Evolutionary conservation across 257 asterid genomes (phyloP).

Genomic region (Solanum pinnatisectum): DNA sequence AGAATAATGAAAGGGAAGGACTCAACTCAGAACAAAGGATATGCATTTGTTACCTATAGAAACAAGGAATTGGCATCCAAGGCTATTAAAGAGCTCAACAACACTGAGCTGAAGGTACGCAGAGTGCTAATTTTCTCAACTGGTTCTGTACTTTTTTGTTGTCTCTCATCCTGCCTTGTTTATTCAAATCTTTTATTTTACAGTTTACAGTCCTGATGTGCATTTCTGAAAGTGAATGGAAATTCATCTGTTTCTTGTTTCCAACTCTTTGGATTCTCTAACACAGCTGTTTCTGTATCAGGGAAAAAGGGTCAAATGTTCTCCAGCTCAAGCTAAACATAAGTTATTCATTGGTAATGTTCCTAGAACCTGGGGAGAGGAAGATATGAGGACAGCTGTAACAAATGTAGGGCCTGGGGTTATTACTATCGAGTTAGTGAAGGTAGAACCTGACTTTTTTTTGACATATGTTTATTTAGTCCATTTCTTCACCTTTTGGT

Average conservation of each 20-base stretch:
- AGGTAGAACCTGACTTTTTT: conserved; percentile 34
- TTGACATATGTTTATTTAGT: neutral
- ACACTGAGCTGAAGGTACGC: conserved; percentile 64
- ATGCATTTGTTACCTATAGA: conserved; percentile 87
- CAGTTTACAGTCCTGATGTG: neutral
- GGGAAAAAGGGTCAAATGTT: conserved; percentile 85
- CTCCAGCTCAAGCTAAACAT: conserved; percentile 90
- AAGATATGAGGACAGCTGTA: conserved; percentile 66
- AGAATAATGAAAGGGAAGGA: conserved; percentile 95
- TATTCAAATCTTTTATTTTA: neutral
- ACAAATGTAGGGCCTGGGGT: conserved; percentile 83
- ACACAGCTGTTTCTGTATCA: conserved; percentile 13
- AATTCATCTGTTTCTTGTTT: neutral
- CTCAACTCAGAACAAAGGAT: conserved; percentile 78
- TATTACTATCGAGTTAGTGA: conserved; percentile 60
- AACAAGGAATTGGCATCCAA: conserved; percentile 78
- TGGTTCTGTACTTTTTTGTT: neutral
- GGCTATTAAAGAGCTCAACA: conserved; percentile 81
- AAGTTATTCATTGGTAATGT: conserved; percentile 84
- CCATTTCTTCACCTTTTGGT: neutral
- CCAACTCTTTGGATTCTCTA: neutral
- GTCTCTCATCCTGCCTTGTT: neutral
- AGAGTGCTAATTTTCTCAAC: neutral
- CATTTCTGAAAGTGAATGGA: neutral
- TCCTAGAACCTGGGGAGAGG: conserved; percentile 86